Percentiles rank a stretch among this genome's conserved stretches.
Conservation (phyloP, 306 rosid genomes). For the Quercus parvula region DNA sequence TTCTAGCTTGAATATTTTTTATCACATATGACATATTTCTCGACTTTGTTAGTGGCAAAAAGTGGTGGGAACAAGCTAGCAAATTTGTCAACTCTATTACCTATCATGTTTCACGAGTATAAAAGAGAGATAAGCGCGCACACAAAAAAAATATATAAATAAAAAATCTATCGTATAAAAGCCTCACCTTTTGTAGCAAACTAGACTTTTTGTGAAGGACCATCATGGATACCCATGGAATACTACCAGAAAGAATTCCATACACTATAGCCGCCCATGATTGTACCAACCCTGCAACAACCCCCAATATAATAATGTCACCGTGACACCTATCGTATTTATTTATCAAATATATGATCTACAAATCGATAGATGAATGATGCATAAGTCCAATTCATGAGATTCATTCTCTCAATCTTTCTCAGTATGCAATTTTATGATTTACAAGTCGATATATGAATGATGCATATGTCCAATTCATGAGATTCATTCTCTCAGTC, state of each 20-base stretch:
- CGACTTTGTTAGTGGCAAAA: neutral
- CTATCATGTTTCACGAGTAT: conserved; percentile 7
- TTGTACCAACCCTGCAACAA: conserved; percentile 69
- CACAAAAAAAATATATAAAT: neutral
- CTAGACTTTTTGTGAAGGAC: conserved; percentile 71
- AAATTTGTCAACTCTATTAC: neutral
- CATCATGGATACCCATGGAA: conserved; percentile 98
- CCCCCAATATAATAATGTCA: neutral
- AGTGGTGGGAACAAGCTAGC: neutral
- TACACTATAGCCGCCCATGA: conserved; percentile 96
- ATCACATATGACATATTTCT: neutral
- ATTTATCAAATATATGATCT: no score
- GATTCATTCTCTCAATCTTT: no score
- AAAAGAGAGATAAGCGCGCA: no score
- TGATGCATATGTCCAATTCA: no score
- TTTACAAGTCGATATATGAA: no score
- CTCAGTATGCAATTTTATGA: no score
- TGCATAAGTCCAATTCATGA: no score
- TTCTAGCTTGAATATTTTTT: neutral
- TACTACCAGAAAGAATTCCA: conserved; percentile 70
- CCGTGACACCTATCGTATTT: neutral
- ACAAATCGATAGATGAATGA: no score
- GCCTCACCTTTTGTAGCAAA: conserved; percentile 61
- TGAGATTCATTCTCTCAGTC: no score
- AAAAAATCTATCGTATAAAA: neutral